Evolutionary conservation across 106 monocot species (phyloP).

Genomic region (Phalaenopsis aphrodite): DNA sequence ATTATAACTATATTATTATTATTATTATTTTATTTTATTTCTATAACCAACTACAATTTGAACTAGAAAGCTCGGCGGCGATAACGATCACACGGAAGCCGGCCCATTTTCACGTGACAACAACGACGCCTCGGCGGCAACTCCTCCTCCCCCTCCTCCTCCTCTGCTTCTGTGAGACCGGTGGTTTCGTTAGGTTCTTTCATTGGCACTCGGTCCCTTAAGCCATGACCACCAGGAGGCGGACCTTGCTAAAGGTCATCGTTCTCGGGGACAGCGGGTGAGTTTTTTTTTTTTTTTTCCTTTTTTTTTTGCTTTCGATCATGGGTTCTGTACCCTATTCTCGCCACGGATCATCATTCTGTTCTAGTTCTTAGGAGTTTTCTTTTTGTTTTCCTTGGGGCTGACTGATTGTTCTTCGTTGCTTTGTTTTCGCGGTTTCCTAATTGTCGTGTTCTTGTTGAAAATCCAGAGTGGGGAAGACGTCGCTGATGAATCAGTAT

Average conservation of each 20-base stretch:
- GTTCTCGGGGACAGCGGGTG: conserved; percentile 93
- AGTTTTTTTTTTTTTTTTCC: not conserved
- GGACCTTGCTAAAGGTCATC: conserved; percentile 79
- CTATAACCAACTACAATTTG: no score
- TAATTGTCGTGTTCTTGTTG: conserved; percentile 2
- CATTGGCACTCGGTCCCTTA: not conserved
- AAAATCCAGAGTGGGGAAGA: conserved; percentile 76
- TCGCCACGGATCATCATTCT: not conserved
- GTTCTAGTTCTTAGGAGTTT: not conserved
- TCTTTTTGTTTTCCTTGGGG: not conserved
- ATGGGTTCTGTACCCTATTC: not conserved
- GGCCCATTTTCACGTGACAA: not conserved
- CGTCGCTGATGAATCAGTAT: conserved; percentile 99
- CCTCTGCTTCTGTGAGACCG: no score
- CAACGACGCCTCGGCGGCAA: not conserved
- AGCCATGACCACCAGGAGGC: conserved; percentile 49
- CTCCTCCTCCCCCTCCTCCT: not conserved
- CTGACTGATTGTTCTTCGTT: not conserved
- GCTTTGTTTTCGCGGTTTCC: not conserved
- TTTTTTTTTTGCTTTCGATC: no score
- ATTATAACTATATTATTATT: no score
- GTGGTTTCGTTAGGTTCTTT: not conserved
- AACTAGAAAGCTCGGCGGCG: no score
- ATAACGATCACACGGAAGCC: not conserved
- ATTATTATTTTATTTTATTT: no score